Conservation (phyloP, 495 filamentous ascomycete species). For the Aspergillus sparsus region DNA sequence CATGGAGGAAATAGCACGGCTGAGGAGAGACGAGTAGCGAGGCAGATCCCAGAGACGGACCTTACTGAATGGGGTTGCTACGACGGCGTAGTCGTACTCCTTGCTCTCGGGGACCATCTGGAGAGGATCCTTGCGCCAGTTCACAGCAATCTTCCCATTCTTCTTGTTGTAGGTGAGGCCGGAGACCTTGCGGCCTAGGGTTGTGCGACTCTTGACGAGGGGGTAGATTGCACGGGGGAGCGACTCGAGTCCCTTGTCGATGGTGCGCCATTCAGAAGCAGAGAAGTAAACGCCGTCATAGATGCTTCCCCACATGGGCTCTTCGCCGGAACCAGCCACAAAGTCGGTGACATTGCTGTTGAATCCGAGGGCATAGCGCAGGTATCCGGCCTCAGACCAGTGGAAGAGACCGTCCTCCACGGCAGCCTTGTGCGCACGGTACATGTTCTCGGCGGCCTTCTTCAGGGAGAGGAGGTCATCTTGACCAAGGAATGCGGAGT, state of each 20-base stretch:
- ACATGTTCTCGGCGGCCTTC: conserved; percentile 59
- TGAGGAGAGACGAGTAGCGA: conserved; percentile 50
- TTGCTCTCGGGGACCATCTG: conserved; percentile 46
- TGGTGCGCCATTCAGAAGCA: conserved; percentile 62
- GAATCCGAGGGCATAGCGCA: conserved; percentile 57
- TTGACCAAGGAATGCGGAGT: conserved; percentile 26
- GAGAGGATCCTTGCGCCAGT: conserved; percentile 46
- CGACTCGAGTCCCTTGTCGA: conserved; percentile 62
- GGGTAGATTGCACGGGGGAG: conserved; percentile 65
- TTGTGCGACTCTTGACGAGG: conserved; percentile 53
- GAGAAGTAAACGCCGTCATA: conserved; percentile 57
- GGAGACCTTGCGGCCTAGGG: conserved; percentile 55
- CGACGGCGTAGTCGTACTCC: conserved; percentile 65
- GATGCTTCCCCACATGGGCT: conserved; percentile 41
- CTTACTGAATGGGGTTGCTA: conserved; percentile 62
- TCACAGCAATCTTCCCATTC: conserved; percentile 47
- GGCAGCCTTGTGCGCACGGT: conserved; percentile 57
- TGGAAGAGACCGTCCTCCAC: conserved; percentile 41
- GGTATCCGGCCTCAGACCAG: conserved; percentile 64
- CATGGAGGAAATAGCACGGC: conserved; percentile 60
- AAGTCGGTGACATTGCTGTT: conserved; percentile 57
- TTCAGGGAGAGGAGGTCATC: conserved; percentile 35
- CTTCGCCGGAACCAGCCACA: conserved; percentile 31
- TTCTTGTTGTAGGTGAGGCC: conserved; percentile 42
- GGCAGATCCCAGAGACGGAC: conserved; percentile 56